Conservation (phyloP, 805 yeast genomes). For the Lachancea quebecensis region DNA sequence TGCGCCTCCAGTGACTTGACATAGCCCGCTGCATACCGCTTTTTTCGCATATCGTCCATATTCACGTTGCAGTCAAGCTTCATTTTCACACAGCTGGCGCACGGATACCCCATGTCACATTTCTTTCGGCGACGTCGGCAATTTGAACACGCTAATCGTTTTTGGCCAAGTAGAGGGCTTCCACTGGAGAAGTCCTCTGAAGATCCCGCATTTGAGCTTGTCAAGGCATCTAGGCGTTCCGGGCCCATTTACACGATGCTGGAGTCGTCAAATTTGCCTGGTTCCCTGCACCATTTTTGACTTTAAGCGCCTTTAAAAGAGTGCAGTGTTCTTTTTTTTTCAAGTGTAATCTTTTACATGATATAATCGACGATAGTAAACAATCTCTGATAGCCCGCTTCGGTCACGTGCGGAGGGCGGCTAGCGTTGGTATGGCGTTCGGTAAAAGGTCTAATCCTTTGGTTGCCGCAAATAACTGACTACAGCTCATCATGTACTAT, state of each 20-base stretch:
- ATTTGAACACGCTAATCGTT: conserved; percentile 30
- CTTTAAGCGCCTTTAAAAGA: background rate
- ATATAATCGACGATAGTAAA: too few species aligned
- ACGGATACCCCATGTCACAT: conserved; percentile 44
- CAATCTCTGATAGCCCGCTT: too few species aligned
- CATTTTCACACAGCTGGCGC: conserved; percentile 40
- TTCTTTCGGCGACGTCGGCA: conserved; percentile 36
- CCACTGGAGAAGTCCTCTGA: background rate
- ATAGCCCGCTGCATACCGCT: conserved; percentile 43
- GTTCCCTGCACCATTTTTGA: too few species aligned
- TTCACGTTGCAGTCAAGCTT: conserved; percentile 41
- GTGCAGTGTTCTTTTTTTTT: background rate
- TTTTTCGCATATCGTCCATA: conserved; percentile 44
- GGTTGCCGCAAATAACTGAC: background rate
- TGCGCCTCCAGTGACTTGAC: conserved; percentile 39
- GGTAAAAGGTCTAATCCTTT: background rate
- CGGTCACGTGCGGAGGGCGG: too few species aligned
- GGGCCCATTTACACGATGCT: background rate
- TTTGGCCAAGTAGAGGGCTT: conserved; percentile 5
- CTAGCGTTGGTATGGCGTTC: too few species aligned
- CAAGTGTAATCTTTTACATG: background rate
- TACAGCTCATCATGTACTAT: conserved; percentile 3
- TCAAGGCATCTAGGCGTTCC: background rate
- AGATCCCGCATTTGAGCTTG: background rate
- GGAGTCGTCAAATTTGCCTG: background rate